A percentile compares a stretch with the other conserved stretches of the same genome.
phyloP scores from a whole-genome alignment of 208 protist species.

The Zelonia costaricensis region DNA sequence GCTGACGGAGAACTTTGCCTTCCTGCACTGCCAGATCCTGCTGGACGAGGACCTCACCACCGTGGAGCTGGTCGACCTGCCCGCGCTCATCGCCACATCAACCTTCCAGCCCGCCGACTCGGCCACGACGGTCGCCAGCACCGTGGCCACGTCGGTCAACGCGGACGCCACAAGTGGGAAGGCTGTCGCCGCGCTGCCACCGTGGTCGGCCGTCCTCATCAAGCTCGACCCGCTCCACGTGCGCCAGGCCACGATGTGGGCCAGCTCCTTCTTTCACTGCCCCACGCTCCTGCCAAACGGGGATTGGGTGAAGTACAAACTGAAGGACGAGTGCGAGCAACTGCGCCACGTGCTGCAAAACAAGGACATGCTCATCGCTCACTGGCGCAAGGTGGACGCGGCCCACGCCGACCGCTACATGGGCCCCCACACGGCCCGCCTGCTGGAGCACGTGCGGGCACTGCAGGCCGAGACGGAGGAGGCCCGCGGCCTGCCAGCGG shows the following conservation, averaged over 20 bases:
- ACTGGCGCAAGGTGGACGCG: slow-evolving; percentile 52
- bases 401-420: slow-evolving; percentile 47
- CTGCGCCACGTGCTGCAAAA: slow-evolving; percentile 75
- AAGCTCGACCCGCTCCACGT: slow-evolving; percentile 43
- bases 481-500: slow-evolving; percentile 43
- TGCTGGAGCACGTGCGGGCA: slow-evolving; percentile 62
- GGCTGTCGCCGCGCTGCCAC: slow-evolving; percentile 17
- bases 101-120: slow-evolving; percentile 18
- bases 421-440: slow-evolving; percentile 38
- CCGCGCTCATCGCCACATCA: slow-evolving; percentile 22
- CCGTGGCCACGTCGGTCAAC: not conserved
- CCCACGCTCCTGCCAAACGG: slow-evolving; percentile 38
- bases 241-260: slow-evolving; percentile 67
- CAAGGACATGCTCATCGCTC: slow-evolving; percentile 76
- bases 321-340: slow-evolving; percentile 83
- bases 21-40: slow-evolving; percentile 75
- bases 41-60: slow-evolving; percentile 38
- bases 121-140: slow-evolving; percentile 15
- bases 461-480: slow-evolving; percentile 71
- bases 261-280: slow-evolving; percentile 63
- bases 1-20: slow-evolving; percentile 83
- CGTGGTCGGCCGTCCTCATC: slow-evolving; percentile 37
- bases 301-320: slow-evolving; percentile 85
- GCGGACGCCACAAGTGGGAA: not conserved
- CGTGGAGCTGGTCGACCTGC: slow-evolving; percentile 50